Evolutionary conservation across 257 asterid genomes (phyloP), one percentile per base, ranked within the genome.

Genomic region (Solanum pinnatisectum): DNA sequence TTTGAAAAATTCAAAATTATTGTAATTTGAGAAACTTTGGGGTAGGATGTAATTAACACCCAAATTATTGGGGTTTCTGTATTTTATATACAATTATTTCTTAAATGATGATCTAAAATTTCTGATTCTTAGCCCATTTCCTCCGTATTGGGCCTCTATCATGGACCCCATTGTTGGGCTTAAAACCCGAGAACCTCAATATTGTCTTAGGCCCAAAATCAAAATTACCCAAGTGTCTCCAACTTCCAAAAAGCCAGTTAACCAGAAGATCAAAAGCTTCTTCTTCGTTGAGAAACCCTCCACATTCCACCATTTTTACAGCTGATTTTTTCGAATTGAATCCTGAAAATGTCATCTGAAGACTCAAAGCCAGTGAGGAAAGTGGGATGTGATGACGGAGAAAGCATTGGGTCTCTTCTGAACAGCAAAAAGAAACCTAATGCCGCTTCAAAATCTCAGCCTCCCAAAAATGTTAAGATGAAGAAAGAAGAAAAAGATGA

Each of bases 401-500:
- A 52, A 72, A 42, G 88, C 90, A 83, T 90, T 32, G 93, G 93
- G 13, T 84, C 90, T 15, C 68, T 91, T 14, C 25, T 70, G 16
- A 90, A 88, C 70, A 85, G 83, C 88, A 88, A 33, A 73, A 91
- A 89, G 86, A 91, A 93, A 86, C 88, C 67, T 79, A 87, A 89
- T 92, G 92, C 76, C 49, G 59, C 79, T 35, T 86, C 89, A 35
- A 91, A 90, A 88, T 92, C 93, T 84, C 88, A 74, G 86, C 83
- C 85, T 9, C n/a, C 88, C 72, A 91, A 88, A 86, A 86, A 22
- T 12, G 56, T 39, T 14, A 91, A 86, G 78, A 73, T 84, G 88
- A 92, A 91, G 74, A 92, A 93, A 89, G 95, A 93, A 88, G 97
- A 92, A 86, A 68, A 23, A 0, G 92, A 91, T 52, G 95, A 94